Percentiles rank a stretch among this genome's conserved stretches.
Evolutionary conservation across 345 rosid genomes (phyloP).

Genomic region (Combretum micranthum): DNA sequence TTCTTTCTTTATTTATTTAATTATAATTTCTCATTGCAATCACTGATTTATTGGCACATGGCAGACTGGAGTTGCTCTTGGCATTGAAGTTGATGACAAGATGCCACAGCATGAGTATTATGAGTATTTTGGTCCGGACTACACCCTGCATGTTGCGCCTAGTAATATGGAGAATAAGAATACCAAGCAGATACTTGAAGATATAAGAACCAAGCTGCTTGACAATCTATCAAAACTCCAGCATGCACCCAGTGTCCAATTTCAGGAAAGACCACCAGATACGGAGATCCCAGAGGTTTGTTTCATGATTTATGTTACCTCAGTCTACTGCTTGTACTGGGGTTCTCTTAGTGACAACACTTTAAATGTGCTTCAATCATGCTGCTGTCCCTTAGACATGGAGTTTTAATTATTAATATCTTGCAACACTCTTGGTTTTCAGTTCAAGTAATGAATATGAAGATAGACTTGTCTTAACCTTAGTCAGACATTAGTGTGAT

Average conservation of each 20-base stretch:
- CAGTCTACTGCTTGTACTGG: neutral
- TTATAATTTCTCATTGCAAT: neutral
- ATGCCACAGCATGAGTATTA: conserved; percentile 64
- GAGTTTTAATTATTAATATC: neutral
- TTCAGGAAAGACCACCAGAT: conserved; percentile 86
- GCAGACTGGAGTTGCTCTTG: conserved; percentile 67
- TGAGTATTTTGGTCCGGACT: conserved; percentile 63
- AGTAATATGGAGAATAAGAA: conserved; percentile 69
- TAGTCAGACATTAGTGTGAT: neutral
- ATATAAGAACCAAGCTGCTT: conserved; percentile 72
- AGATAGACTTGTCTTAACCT: neutral
- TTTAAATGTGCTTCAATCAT: too few relatives aligned
- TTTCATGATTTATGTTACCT: conserved; percentile 3
- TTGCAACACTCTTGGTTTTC: neutral
- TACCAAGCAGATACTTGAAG: conserved; percentile 66
- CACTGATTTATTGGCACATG: conserved; percentile 9
- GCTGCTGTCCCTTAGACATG: too few relatives aligned
- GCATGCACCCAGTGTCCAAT: conserved; percentile 97
- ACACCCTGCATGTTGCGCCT: conserved; percentile 61
- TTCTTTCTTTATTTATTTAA: conserved; percentile 1
- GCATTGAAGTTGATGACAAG: conserved; percentile 58
- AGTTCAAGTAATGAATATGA: too few relatives aligned
- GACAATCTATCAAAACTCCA: conserved; percentile 84
- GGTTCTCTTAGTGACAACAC: too few relatives aligned
- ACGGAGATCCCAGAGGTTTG: conserved; percentile 70